A percentile compares a stretch with the other conserved stretches of the same genome.
These are phyloP conservation scores for Nissolia schottii DNA, from an alignment of 306 rosid species.

Conservation along the genomic window DNA sequence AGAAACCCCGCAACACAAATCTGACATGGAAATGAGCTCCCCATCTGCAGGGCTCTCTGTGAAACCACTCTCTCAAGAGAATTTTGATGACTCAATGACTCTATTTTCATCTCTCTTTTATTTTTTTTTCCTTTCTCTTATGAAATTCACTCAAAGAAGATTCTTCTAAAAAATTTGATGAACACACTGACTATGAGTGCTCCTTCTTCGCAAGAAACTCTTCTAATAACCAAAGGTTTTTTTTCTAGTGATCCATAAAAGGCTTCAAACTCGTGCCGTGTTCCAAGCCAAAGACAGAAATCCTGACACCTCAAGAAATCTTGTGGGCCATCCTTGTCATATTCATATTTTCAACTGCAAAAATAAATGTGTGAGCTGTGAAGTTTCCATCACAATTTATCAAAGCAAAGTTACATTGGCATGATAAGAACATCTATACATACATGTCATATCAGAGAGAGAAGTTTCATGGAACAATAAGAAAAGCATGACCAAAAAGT, in stretches of 20 bases:
- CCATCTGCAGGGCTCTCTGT: slow-evolving; percentile 65
- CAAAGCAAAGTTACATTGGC: neutral
- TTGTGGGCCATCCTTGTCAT: slow-evolving; percentile 8
- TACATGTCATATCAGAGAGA: neutral
- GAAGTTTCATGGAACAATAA: neutral
- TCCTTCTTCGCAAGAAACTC: slow-evolving; percentile 40
- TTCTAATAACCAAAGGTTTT: too few relatives aligned
- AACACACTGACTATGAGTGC: slow-evolving; percentile 6
- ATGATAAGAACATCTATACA: neutral
- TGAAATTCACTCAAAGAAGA: neutral
- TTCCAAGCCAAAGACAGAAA: neutral
- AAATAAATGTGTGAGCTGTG: neutral
- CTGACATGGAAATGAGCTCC: slow-evolving; percentile 62
- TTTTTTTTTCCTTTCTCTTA: neutral
- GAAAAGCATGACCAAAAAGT: neutral
- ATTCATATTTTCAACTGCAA: slow-evolving; percentile 33
- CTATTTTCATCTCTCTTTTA: slow-evolving; percentile 46
- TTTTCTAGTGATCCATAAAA: neutral
- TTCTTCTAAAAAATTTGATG: slow-evolving; percentile 1
- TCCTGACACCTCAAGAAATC: slow-evolving; percentile 33
- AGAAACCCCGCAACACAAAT: slow-evolving; percentile 73
- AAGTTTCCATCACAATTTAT: slow-evolving; percentile 9
- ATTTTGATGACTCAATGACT: slow-evolving; percentile 43
- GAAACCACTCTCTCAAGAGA: slow-evolving; percentile 62
- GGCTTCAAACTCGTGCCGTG: slow-evolving; percentile 10